Evolutionary conservation across 306 rosid genomes (phyloP).

Genomic region (Morella rubra): DNA sequence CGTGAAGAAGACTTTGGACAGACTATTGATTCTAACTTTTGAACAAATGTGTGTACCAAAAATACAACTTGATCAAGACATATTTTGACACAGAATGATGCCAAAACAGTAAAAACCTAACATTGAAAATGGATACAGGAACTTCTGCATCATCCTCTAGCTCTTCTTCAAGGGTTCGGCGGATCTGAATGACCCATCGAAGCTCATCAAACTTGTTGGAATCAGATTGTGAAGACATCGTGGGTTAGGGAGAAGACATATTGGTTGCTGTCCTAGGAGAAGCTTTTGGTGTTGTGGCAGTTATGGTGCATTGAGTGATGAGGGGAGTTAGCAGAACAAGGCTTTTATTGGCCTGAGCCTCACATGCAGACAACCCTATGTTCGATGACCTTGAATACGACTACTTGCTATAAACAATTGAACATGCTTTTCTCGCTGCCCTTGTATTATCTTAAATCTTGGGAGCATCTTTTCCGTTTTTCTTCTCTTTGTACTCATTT

Average conservation of each 20-base stretch:
- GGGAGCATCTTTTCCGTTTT: conserved; percentile 1
- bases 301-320: conserved; percentile 21
- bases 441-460: conserved; percentile 3
- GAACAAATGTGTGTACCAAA: no score
- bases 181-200: conserved; percentile 59
- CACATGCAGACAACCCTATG: neutral
- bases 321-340: conserved; percentile 22
- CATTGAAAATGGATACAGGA: conserved; percentile 61
- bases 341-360: neutral
- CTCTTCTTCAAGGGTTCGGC: conserved; percentile 63
- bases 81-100: no score
- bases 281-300: neutral
- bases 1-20: no score
- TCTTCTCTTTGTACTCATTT: no score
- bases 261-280: neutral
- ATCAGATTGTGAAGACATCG: conserved; percentile 32
- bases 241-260: conserved; percentile 37
- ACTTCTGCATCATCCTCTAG: conserved; percentile 47
- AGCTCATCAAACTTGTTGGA: conserved; percentile 49
- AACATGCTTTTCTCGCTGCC: conserved; percentile 26
- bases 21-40: no score
- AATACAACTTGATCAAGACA: no score
- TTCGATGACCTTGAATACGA: conserved; percentile 17
- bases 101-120: no score
- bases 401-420: conserved; percentile 12